Evolutionary conservation across 169 alveolate genomes (phyloP), one percentile per base, ranked within the genome.

Genomic region (Plasmodium coatneyi): DNA sequence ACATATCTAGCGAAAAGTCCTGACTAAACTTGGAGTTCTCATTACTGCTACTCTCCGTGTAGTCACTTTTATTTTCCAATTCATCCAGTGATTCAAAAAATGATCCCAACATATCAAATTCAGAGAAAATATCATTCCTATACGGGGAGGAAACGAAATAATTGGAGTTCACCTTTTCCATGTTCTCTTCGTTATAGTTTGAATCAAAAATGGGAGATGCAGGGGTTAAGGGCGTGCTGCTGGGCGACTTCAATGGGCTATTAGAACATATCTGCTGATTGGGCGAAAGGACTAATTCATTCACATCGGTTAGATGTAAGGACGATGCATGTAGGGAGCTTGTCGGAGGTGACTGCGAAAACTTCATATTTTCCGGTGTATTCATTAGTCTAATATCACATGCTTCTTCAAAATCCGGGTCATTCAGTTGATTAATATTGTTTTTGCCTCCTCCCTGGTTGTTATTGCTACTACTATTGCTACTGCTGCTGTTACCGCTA

Each of bases 341-440:
- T 4, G 93, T 87, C 28, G 93, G 93, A 60, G 93, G 93, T 3
- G 93, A 87, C 72, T 87, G 93, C 9, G 93, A 79, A 87, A 87
- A 87, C 70, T 54, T 87, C 93, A 87, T 22, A 72, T 87, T 87
- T 28, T 87, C 93, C 70, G 89, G 79, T 0, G 87, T 72, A 54
- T 87, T 87, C 93, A 87, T 79, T 36, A 87, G 89, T 32, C 93
- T 87, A 79, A 87, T 87, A 22, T 79, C 93, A 43, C 93, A 87
- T 36, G 93, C 93, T 49, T 87, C 93, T 60, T 87, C 93, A 87
- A 87, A 87, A 87, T 87, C 93, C 6, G 93, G 93, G 41, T 87
- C 93, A 66, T 87, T 87, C 32, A 87, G 1, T 41, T 87, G 93
- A 66, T 79, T 87, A 14, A 71, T 19, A 30, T 25, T 9, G 19